Percentiles rank a stretch among this genome's conserved stretches.
phyloP scores from a whole-genome alignment of 768 basidiomycete genomes.

The Cyathus striatus region DNA sequence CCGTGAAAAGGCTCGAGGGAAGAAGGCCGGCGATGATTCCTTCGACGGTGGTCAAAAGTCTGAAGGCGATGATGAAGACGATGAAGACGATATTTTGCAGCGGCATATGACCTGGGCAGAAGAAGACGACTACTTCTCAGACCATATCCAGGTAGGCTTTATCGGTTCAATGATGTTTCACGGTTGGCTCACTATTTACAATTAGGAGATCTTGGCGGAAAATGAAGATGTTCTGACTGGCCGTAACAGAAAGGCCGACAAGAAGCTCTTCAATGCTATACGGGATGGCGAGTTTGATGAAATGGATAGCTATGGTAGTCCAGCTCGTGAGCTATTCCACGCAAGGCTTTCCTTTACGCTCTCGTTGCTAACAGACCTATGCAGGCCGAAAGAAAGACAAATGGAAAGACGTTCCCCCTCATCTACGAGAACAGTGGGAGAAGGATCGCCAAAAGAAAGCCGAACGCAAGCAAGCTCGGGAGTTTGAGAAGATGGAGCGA shows the following conservation, averaged over 20 bases:
- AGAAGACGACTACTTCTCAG: slow-evolving; percentile 53
- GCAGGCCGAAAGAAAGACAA: slow-evolving; percentile 47
- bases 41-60: slow-evolving; percentile 22
- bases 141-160: slow-evolving; percentile 45
- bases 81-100: slow-evolving; percentile 25
- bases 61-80: slow-evolving; percentile 23
- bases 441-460: slow-evolving; percentile 84
- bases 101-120: slow-evolving; percentile 35
- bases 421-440: slow-evolving; percentile 69
- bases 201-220: slow-evolving; percentile 59
- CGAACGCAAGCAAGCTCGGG: slow-evolving; percentile 46
- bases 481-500: slow-evolving; percentile 43
- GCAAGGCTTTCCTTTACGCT: neutral
- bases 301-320: slow-evolving; percentile 31
- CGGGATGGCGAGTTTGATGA: slow-evolving; percentile 49
- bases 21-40: slow-evolving; percentile 17
- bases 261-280: slow-evolving; percentile 57
- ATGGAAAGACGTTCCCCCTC: slow-evolving; percentile 43
- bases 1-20: slow-evolving; percentile 21
- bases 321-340: slow-evolving; percentile 40
- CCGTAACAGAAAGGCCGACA: slow-evolving; percentile 41
- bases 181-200: neutral
- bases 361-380: slow-evolving; percentile 1
- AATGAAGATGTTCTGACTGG: slow-evolving; percentile 43
- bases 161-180: neutral